Evolutionary conservation across 345 rosid genomes (phyloP).

Genomic region (Pugionium cornutum): DNA sequence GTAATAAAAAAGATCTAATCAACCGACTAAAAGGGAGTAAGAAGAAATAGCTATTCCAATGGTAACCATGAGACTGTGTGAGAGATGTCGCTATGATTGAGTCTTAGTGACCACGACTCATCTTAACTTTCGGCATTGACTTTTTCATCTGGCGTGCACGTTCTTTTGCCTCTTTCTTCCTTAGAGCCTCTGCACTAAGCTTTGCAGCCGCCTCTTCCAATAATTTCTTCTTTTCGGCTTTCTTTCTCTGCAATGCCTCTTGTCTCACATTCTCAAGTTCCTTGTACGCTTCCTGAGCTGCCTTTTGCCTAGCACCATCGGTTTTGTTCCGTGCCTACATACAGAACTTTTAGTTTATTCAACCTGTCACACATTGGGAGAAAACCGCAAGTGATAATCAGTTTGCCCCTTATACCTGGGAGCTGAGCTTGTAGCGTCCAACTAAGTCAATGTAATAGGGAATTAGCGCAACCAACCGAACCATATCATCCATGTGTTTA

Average conservation of each 20-base stretch:
- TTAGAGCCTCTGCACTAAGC: conserved; percentile 74
- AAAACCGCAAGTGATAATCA: background rate
- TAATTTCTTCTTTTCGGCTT: conserved; percentile 75
- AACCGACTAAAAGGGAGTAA: conserved; percentile 12
- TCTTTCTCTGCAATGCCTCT: conserved; percentile 89
- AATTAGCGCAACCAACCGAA: conserved; percentile 71
- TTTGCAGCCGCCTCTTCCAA: conserved; percentile 88
- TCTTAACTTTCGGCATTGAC: conserved; percentile 76
- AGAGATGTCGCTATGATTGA: background rate
- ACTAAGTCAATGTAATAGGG: conserved; percentile 92
- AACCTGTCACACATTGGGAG: no score
- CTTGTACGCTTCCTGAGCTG: conserved; percentile 88
- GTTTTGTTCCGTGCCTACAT: conserved; percentile 83
- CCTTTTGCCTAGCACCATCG: conserved; percentile 73
- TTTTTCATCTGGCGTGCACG: conserved; percentile 87
- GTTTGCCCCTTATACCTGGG: conserved; percentile 59
- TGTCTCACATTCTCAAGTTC: conserved; percentile 89
- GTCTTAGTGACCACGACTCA: conserved; percentile 68
- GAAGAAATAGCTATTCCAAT: conserved; percentile 24
- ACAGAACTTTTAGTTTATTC: background rate
- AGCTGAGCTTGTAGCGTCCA: conserved; percentile 89
- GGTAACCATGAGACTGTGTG: conserved; percentile 5
- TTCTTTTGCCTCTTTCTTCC: conserved; percentile 85
- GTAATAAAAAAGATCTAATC: conserved; percentile 19
- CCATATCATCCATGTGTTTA: conserved; percentile 79